Percentiles rank a stretch among this genome's conserved stretches.
phyloP scores from a whole-genome alignment of 2,329 filamentous ascomycete species.

The Fusarium brevicatenulatum region DNA sequence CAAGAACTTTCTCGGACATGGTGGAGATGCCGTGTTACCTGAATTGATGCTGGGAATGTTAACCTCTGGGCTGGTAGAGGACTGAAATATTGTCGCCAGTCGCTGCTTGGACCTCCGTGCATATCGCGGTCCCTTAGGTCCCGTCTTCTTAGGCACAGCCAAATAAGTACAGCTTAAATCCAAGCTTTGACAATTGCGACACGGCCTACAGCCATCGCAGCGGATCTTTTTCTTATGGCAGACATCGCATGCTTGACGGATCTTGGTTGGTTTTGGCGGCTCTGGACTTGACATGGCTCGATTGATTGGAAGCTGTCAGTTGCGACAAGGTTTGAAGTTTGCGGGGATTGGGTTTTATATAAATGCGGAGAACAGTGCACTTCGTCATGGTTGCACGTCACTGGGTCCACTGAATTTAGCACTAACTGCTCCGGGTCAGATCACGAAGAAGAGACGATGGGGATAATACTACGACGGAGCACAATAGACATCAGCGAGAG shows the following conservation, averaged over 20 bases:
- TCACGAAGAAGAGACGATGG: fast-evolving
- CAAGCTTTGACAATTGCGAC: constrained; percentile 40
- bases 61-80: not conserved
- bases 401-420: not conserved
- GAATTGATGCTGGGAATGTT: not conserved
- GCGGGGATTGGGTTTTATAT: constrained; percentile 20
- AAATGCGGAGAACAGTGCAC: not conserved
- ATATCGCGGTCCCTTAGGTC: constrained; percentile 32
- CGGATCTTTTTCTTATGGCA: constrained; percentile 47
- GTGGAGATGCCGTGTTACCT: fast-evolving
- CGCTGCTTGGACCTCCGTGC: not conserved
- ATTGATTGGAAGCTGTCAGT: not conserved
- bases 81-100: not conserved
- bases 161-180: constrained; percentile 43
- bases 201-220: constrained; percentile 44
- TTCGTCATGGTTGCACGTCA: not conserved
- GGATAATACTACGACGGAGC: not conserved
- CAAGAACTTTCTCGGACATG: fast-evolving
- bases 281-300: not conserved
- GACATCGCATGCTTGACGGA: constrained; percentile 45
- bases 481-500: not conserved
- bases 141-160: constrained; percentile 48
- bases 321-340: not conserved
- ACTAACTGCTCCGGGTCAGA: not conserved
- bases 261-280: not conserved